Evolutionary conservation across 495 filamentous ascomycete genomes (phyloP).

Genomic region (Trichoderma asperelloides): DNA sequence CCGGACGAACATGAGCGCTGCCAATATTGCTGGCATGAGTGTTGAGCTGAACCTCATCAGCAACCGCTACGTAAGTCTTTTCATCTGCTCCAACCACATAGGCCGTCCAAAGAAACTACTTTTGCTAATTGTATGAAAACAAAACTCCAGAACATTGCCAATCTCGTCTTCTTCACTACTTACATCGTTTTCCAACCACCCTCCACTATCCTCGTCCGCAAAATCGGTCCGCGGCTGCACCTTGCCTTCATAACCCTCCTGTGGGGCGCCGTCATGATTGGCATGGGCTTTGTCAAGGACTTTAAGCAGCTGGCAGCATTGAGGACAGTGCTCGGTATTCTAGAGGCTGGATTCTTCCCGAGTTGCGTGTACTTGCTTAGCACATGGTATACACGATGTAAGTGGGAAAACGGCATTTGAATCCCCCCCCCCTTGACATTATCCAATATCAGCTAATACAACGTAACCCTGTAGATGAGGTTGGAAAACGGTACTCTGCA

Average conservation of each 20-base stretch:
- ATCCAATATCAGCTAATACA: background rate
- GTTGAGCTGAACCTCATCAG: conserved; percentile 41
- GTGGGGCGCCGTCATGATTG: conserved; percentile 47
- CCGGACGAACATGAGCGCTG: conserved; percentile 55
- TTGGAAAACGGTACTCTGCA: conserved; percentile 53
- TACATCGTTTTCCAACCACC: conserved; percentile 58
- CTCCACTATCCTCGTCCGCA: conserved; percentile 46
- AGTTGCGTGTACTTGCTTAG: conserved; percentile 52
- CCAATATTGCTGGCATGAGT: conserved; percentile 53
- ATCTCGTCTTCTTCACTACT: conserved; percentile 56
- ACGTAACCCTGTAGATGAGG: conserved; percentile 33
- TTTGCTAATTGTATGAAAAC: no score
- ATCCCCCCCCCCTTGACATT: background rate
- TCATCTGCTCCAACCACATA: no score
- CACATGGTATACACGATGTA: conserved; percentile 55
- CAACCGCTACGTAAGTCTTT: conserved; percentile 26
- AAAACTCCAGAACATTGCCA: conserved; percentile 6
- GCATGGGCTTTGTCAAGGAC: conserved; percentile 49
- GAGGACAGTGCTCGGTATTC: conserved; percentile 50
- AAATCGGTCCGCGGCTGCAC: conserved; percentile 51
- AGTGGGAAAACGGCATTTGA: no score
- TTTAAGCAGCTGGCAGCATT: conserved; percentile 44
- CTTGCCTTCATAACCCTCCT: conserved; percentile 43
- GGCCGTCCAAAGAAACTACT: no score
- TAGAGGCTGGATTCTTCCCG: conserved; percentile 62